Conservation (phyloP, 2,329 filamentous ascomycete species). For the Emericellopsis atlantica region DNA sequence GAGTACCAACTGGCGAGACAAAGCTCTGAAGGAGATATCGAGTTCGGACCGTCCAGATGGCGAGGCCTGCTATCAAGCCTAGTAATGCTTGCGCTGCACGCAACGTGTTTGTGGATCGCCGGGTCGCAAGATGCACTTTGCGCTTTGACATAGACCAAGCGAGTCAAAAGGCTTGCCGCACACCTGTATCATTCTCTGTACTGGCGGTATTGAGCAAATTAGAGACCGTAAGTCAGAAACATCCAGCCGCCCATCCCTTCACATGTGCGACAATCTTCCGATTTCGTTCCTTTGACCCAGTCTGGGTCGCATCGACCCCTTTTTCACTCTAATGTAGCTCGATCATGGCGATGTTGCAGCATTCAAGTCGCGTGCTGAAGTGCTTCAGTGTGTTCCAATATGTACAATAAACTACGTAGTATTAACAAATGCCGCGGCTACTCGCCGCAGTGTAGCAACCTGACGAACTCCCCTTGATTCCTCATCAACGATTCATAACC, state of each 20-base stretch:
- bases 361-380: no score
- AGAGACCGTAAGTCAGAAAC: no score
- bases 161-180: constrained; percentile 13
- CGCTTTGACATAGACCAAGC: constrained; percentile 3
- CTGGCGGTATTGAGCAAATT: neutral
- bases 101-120: constrained; percentile 20
- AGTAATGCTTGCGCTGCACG: constrained; percentile 18
- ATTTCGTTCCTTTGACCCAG: no score
- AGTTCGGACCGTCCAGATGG: constrained; percentile 6
- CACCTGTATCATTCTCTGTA: no score
- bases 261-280: no score
- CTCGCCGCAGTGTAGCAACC: constrained; percentile 13
- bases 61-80: constrained; percentile 17
- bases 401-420: no score
- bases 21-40: constrained; percentile 7
- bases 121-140: constrained; percentile 20
- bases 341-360: no score
- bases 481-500: constrained; percentile 46
- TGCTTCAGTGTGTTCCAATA: no score
- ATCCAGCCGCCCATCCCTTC: no score
- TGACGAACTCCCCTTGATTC: constrained; percentile 30
- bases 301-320: no score
- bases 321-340: no score
- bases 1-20: constrained; percentile 3
- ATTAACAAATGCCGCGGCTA: no score